These are phyloP conservation scores for Salix purpurea DNA, from an alignment of 345 rosid species.

Conservation along the genomic window DNA sequence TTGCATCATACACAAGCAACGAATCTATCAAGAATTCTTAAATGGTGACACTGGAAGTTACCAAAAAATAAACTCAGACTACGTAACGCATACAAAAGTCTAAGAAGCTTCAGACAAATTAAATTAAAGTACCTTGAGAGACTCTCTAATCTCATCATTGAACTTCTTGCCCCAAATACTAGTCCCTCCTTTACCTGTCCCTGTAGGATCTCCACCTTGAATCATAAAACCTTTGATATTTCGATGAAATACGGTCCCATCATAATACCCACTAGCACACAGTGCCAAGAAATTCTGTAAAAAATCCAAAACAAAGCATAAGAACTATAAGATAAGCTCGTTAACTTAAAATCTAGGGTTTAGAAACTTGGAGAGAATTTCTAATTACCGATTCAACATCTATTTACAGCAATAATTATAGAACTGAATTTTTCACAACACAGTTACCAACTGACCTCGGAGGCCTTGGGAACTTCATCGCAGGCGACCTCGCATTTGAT, in stretches of 20 bases:
- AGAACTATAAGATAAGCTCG: neutral
- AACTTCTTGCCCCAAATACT: constrained; percentile 99
- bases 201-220: constrained; percentile 97
- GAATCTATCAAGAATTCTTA: neutral
- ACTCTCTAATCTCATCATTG: constrained; percentile 93
- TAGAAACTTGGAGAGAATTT: no score
- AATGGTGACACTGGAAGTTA: neutral
- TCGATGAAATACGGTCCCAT: constrained; percentile 83
- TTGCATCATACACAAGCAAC: neutral
- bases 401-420: neutral
- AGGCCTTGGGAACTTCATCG: constrained; percentile 86
- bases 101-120: neutral
- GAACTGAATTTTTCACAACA: neutral
- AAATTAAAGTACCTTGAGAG: constrained; percentile 65
- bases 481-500: constrained; percentile 95
- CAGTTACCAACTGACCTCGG: constrained; percentile 52
- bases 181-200: constrained; percentile 95
- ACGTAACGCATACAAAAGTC: neutral
- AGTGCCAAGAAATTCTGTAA: constrained; percentile 87
- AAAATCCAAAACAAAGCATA: constrained; percentile 4
- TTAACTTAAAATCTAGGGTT: neutral
- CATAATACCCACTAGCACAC: constrained; percentile 92
- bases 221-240: constrained; percentile 98
- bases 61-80: neutral
- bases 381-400: neutral